Evolutionary conservation across 768 basidiomycete species (phyloP).

Genomic region (Psilocybe azurescens): DNA sequence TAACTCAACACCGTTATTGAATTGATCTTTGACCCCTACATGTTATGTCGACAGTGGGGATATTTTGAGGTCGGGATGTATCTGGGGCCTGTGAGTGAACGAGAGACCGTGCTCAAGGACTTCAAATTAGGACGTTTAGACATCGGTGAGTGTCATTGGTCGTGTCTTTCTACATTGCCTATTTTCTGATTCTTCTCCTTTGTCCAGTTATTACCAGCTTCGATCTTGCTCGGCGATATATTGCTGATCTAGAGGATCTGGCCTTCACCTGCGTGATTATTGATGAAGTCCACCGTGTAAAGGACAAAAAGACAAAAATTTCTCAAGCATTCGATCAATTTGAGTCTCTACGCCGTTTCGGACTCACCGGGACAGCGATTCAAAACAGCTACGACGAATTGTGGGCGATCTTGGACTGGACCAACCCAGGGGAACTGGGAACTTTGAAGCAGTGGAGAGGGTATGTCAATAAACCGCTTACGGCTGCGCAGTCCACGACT

Average conservation of each 20-base stretch:
- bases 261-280: conserved; percentile 78
- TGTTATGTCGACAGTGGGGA: conserved; percentile 69
- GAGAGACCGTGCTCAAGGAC: conserved; percentile 62
- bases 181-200: conserved; percentile 9
- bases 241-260: conserved; percentile 69
- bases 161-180: not conserved
- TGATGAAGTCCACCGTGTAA: conserved; percentile 92
- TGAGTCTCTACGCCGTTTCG: conserved; percentile 71
- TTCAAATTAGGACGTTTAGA: conserved; percentile 87
- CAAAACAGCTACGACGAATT: conserved; percentile 93
- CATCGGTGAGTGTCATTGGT: conserved; percentile 59
- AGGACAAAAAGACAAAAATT: conserved; percentile 74
- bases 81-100: conserved; percentile 54
- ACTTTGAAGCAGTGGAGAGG: conserved; percentile 77
- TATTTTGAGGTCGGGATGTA: conserved; percentile 90
- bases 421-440: conserved; percentile 82
- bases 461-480: conserved; percentile 72
- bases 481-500: conserved; percentile 66
- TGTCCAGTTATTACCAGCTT: conserved; percentile 79
- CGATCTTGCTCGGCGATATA: conserved; percentile 74
- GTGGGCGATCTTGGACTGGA: conserved; percentile 93
- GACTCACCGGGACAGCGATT: conserved; percentile 79
- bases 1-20: conserved; percentile 1
- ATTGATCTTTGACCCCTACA: conserved; percentile 1
- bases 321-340: conserved; percentile 77